Evolutionary conservation across 2,329 filamentous ascomycete genomes (phyloP), one percentile per base, ranked within the genome.

Genomic region (Ilyonectria destructans): DNA sequence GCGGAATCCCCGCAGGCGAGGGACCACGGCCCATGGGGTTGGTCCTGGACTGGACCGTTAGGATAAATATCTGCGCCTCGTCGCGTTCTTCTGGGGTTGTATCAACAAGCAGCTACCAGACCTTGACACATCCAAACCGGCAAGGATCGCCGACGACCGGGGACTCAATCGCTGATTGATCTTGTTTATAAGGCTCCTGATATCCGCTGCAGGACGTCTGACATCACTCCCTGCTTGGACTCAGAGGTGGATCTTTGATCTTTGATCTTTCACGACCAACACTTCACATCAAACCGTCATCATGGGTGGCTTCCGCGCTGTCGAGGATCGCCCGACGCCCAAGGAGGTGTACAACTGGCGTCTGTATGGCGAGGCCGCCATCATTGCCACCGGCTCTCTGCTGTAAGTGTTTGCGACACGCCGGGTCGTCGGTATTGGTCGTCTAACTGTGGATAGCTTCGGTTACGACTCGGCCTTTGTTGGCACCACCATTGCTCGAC

Each of bases 391-490:
- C 19, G 85, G 86, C 15, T 83, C 82, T 1, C 55, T 85, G 17
- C 79, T 85, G 78, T 82, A 72, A 67, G 80, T 67, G 73, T 1
- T 62, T 51, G 54, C 31, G 60, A 23, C 4, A 9, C 23, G 2
- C 5, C 10, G 31, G 6, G 33, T 7, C 7, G 0, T 3, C 0
- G 6, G 29, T 1, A 9, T 43, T 19, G n/a, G 9, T 13, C 8
- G 2, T 55, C 56, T 74, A 13, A 71, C 23, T 5, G 1, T n/a
- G n/a, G 13, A 40, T 26, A 84, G 84, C 5, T 87, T 87, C 67
- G 85, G 86, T 15, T 87, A 88, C 71, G 86, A 88, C 69, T 84
- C 82, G 3, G 85, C 86, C 15, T 88, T 88, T 75, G 83, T 88
- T 23, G 87, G 87, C 4, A 87, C 85, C 0, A 88, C 86, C 0